Evolutionary conservation across 495 filamentous ascomycete genomes (phyloP), one percentile per base, ranked within the genome.

Genomic region (Podospora appendiculata): DNA sequence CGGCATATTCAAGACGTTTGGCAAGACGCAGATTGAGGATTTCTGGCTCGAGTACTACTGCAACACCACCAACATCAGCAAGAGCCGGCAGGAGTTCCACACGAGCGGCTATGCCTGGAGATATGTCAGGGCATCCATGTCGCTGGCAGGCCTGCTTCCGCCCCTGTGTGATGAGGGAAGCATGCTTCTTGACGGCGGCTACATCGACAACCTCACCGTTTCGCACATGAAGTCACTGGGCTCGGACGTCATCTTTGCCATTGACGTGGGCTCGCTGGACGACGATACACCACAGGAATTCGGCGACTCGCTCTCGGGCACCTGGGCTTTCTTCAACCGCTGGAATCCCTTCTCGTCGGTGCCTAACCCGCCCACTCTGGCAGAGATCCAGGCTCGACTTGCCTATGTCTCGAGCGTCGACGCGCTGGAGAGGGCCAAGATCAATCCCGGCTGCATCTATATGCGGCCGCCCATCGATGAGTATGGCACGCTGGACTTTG

Each of bases 41-140:
- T 96, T 97, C 65, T 97, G 93, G 93, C 80, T 98, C 13, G 89
- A 95, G 53, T 98, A 90, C 70, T 98, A 97, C 75, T 97, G 94
- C 76, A 98, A 98, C 66, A 96, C 91, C 0, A 97, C 94, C 25
- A 97, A 96, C 60, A 97, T 98, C 71, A 88, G 83, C 70, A 91
- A 90, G 60, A 89, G 84, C 38, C 82, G 90, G 8, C 80, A 82
- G 4, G 90, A 97, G 63, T 89, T 90, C 66, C 93, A 98, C 69
- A 95, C 88, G 1, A 90, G 84, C 33, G 93, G 93, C 6, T 97
- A 97, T 57, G 90, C 91, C 2, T 98, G 93, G 93, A 81, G 93
- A 38, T 97, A 97, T 63, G 85, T 98, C 10, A 80, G 93, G 18
- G 93, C 93, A 4, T 95, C 89, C 8, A 98, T 98, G 93, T 91